Percentiles rank a stretch among this genome's conserved stretches.
Conservation (phyloP, 331 rosid genomes). For the Pyracantha coccinea region DNA sequence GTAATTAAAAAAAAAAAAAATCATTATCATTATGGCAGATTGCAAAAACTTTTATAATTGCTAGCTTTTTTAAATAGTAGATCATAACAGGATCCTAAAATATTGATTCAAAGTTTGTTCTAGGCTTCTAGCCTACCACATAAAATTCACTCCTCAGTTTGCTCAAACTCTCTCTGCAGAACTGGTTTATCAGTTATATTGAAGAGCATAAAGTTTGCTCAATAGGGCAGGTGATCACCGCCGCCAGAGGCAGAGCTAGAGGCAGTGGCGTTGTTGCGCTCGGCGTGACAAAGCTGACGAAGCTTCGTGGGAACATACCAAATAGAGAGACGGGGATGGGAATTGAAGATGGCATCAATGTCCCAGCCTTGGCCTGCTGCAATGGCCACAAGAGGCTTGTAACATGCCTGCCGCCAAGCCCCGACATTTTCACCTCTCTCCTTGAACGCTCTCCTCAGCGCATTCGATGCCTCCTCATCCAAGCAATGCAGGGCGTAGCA, state of each 20-base stretch:
- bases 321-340: constrained; percentile 75
- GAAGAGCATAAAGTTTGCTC: neutral
- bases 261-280: constrained; percentile 44
- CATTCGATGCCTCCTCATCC: constrained; percentile 68
- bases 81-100: neutral
- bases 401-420: constrained; percentile 90
- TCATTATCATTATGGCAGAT: neutral
- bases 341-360: constrained; percentile 79
- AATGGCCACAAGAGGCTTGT: constrained; percentile 64
- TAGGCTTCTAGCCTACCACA: neutral
- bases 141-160: neutral
- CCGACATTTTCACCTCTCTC: constrained; percentile 92
- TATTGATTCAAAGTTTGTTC: neutral
- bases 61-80: neutral
- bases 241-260: constrained; percentile 48
- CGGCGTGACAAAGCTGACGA: constrained; percentile 90
- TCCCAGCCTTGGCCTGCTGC: constrained; percentile 94
- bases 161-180: neutral
- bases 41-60: neutral
- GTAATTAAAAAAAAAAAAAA: no score
- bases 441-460: constrained; percentile 58
- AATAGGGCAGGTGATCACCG: constrained; percentile 34
- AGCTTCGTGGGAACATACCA: constrained; percentile 98
- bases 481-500: constrained; percentile 91
- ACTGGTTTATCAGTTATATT: neutral